Conservation (phyloP, 164 flowering plant genomes). For the Aristolochia fimbriata region DNA sequence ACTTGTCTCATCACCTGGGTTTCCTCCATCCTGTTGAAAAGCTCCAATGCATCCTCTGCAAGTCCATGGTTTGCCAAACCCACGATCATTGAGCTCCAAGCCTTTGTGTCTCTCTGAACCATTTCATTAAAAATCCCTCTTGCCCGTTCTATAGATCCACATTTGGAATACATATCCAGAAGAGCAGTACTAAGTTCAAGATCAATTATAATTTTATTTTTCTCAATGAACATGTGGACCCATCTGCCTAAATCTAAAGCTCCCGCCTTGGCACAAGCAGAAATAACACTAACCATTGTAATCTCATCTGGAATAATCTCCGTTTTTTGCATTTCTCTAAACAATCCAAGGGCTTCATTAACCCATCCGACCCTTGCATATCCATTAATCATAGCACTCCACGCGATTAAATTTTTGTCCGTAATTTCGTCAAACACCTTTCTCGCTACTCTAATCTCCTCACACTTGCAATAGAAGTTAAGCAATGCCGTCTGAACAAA, state of each 20-base stretch:
- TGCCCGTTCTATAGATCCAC: constrained; percentile 36
- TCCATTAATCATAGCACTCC: constrained; percentile 44
- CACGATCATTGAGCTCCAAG: constrained; percentile 44
- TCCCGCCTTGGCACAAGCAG: constrained; percentile 34
- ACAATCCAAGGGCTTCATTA: constrained; percentile 29
- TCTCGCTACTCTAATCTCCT: constrained; percentile 21
- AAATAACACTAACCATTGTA: constrained; percentile 38
- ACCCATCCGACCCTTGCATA: constrained; percentile 28
- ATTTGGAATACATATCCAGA: constrained; percentile 41
- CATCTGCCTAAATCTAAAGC: constrained; percentile 41
- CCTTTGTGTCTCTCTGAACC: constrained; percentile 29
- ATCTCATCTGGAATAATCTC: constrained; percentile 34
- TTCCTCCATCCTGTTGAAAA: constrained; percentile 24
- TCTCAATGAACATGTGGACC: constrained; percentile 34
- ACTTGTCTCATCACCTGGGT: constrained; percentile 21
- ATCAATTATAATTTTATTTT: constrained; percentile 18
- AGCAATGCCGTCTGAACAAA: constrained; percentile 32
- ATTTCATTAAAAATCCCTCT: constrained; percentile 27
- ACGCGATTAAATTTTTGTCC: constrained; percentile 28
- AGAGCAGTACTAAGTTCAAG: constrained; percentile 40
- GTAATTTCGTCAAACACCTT: constrained; percentile 38
- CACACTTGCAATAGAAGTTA: constrained; percentile 35
- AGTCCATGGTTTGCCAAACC: constrained; percentile 39
- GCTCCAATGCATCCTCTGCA: constrained; percentile 31
- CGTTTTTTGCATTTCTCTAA: constrained; percentile 35